Percentiles rank a stretch among this genome's conserved stretches.
These are phyloP conservation scores for Colletotrichum plurivorum DNA, from an alignment of 2,329 filamentous ascomycete genomes.

Conservation along the genomic window DNA sequence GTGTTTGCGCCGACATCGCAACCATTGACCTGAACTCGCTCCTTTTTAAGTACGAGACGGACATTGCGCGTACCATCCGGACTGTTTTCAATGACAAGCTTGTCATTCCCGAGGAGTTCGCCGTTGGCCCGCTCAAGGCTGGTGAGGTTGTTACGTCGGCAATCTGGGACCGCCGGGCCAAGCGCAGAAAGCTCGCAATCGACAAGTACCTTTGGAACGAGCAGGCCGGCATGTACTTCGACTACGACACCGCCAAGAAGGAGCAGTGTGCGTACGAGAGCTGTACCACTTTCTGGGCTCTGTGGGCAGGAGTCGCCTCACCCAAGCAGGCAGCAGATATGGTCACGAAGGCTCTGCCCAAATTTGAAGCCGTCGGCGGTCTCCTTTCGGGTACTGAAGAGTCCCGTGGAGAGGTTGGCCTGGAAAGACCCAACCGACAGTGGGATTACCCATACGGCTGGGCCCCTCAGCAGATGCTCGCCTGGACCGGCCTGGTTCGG, in stretches of 20 bases:
- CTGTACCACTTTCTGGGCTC: conserved; percentile 95
- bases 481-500: conserved; percentile 91
- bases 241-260: conserved; percentile 90
- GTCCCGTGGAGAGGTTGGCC: conserved; percentile 83
- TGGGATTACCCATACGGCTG: conserved; percentile 99
- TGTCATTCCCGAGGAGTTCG: conserved; percentile 86
- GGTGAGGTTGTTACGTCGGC: conserved; percentile 85
- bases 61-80: conserved; percentile 90
- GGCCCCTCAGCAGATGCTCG: conserved; percentile 98
- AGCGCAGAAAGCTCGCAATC: conserved; percentile 85
- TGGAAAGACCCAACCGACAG: conserved; percentile 92
- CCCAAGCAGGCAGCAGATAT: conserved; percentile 89
- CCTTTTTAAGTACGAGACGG: conserved; percentile 96
- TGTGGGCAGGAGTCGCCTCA: conserved; percentile 93
- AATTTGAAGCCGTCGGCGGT: conserved; percentile 90
- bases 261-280: conserved; percentile 88
- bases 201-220: conserved; percentile 97
- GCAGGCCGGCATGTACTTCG: conserved; percentile 95
- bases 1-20: conserved; percentile 87
- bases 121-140: conserved; percentile 74
- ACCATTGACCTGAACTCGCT: conserved; percentile 96
- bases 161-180: conserved; percentile 90
- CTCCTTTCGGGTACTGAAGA: conserved; percentile 91
- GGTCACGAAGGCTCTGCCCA: conserved; percentile 85
- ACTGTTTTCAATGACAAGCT: conserved; percentile 87